phyloP scores from a whole-genome alignment of 768 basidiomycete genomes.

The Amanita rubescens region DNA sequence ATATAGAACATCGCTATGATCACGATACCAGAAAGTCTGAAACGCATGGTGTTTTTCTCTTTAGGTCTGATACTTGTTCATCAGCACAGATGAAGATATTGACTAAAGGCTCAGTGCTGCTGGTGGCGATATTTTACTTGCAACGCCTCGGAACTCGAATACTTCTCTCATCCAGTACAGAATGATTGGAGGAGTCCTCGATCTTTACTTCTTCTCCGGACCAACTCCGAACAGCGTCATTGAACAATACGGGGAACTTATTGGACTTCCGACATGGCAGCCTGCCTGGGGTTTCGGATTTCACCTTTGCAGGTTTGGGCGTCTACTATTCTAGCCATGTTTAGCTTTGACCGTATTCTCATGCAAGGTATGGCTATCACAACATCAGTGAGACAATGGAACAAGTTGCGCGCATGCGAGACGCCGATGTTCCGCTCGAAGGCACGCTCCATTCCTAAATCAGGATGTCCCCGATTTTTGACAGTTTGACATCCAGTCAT shows the following conservation, averaged over 20 bases:
- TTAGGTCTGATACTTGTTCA: constrained; percentile 37
- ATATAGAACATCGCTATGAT: constrained; percentile 68
- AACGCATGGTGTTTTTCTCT: constrained; percentile 72
- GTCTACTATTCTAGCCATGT: not conserved
- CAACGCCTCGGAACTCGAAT: constrained; percentile 47
- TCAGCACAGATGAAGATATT: not conserved
- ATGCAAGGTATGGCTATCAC: constrained; percentile 33
- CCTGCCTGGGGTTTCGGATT: constrained; percentile 76
- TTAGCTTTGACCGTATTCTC: constrained; percentile 18
- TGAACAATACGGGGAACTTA: constrained; percentile 60
- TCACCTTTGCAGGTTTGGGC: constrained; percentile 56
- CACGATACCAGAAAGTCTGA: constrained; percentile 38
- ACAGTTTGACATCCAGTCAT: constrained; percentile 36
- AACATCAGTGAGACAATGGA: constrained; percentile 49
- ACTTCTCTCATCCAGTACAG: constrained; percentile 66
- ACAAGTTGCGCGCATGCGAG: constrained; percentile 47
- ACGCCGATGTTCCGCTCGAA: constrained; percentile 73
- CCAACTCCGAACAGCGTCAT: constrained; percentile 51
- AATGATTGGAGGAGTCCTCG: constrained; percentile 65
- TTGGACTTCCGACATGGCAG: constrained; percentile 65
- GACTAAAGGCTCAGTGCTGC: constrained; percentile 37
- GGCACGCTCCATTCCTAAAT: constrained; percentile 24
- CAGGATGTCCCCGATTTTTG: not conserved
- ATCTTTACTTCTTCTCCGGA: constrained; percentile 74
- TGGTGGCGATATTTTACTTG: constrained; percentile 64